Evolutionary conservation across 2,329 filamentous ascomycete genomes (phyloP), one percentile per base, ranked within the genome.

Genomic region (Epichloe aotearoae): DNA sequence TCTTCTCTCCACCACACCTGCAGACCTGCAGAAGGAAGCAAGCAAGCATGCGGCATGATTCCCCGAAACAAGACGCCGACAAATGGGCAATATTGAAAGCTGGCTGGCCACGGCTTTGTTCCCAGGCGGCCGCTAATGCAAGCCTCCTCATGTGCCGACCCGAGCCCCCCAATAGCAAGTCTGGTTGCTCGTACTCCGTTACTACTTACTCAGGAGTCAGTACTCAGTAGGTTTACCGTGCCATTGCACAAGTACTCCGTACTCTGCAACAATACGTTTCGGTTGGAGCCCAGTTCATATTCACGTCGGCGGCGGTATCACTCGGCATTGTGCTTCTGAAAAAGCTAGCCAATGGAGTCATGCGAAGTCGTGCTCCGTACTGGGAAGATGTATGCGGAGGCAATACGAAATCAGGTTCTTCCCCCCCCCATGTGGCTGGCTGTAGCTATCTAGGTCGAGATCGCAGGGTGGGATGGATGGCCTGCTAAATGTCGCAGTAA

Each of bases 111-210:
- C 26, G 1, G 7, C 26, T 8, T 30, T 15, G 41, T 11, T 54
- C 48, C 34, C 34, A 12, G 37, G 41, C 38, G 50, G 50, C 42
- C 51, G 51, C 56, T 57, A 56, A 50, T 54, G 54, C 52, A 55
- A 47, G 54, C 54, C 51, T 47, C 45, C 38, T 23, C 33, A 54
- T 54, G 46, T 50, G 53, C 51, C 53, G 48, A 41, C 43, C n/a
- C 15, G n/a, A 11, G 19, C 17, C 23, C 23, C 38, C 36, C 26
- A 15, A 42, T 37, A 20, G 33, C 19, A 20, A n/a, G 7, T n/a
- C 14, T 15, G n/a, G 36, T 38, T 38, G 36, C 36, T 38, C n/a
- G 4, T n/a, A n/a, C 36, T 38, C 7, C 2, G 7, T 30, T 7
- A 26, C 23, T 26, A 26, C 26, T 26, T 26, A 8, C 26, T 26